Evolutionary conservation across 805 yeast species (phyloP), one percentile per base, ranked within the genome.

Genomic region (Pichia eremophila): DNA sequence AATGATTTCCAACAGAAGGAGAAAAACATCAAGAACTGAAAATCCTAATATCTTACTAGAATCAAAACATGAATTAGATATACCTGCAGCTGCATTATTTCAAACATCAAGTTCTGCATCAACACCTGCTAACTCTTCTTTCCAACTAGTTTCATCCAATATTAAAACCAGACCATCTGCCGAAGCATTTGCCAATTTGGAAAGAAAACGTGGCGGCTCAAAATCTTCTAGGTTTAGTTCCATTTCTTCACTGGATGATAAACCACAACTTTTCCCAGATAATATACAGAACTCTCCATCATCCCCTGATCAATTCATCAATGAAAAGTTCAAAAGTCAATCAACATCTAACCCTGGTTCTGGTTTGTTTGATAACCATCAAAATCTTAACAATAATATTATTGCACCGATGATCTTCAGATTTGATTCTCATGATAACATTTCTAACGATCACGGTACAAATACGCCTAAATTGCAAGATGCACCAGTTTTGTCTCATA

Each of bases 1-100:
- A 57, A 81, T 81, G 87, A 81, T 81, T n/a, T 69, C 75, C 40
- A 77, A 70, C 28, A 66, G 85, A 58, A 68, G 84, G 35, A 38
- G 12, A 37, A 48, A 41, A 34, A 43, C 31, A n/a, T 40, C 46
- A 11, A 43, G 28, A 41, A 15, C 37, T 14, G 50, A 47, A 39
- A 40, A 9, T 41, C 2, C 18, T n/a, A 28, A 11, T 15, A 15
- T 8, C 7, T 2, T 34, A 14, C 17, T 18, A 8, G 22, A 25
- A 34, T 6, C 22, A 6, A 31, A 35, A 29, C 11, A 2, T 4
- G 11, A 11, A 22, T 18, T 38, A 14, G 48, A 36, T 34, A 15
- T n/a, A 34, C 8, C 17, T 10, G 36, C 17, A 34, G 36, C 17
- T 15, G 8, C 17, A 14, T n/a, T 8, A 34, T 14, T 15, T n/a